Evolutionary conservation across 2,329 filamentous ascomycete species (phyloP).

Genomic region (Daldinia eschscholtzii): DNA sequence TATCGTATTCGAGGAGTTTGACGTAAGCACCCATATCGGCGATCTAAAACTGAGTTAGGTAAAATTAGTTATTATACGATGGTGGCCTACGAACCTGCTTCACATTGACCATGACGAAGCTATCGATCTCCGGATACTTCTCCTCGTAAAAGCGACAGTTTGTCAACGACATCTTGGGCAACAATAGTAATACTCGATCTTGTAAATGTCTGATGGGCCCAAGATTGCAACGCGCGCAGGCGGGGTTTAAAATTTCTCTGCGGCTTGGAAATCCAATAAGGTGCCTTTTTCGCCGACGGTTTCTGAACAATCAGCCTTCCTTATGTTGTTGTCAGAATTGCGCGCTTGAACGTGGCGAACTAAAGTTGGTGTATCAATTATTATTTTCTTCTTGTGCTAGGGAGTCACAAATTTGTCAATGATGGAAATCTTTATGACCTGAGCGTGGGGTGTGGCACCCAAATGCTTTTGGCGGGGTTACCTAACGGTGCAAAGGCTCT

Average conservation of each 20-base stretch:
- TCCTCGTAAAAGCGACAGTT: slow-evolving; percentile 98
- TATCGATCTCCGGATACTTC: slow-evolving; percentile 98
- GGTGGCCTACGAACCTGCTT: slow-evolving; percentile 76
- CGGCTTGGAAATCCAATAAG: slow-evolving; percentile 23
- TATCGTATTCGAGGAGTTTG: slow-evolving; percentile 99
- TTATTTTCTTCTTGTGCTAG: slow-evolving; percentile 25
- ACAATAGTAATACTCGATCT: slow-evolving; percentile 58
- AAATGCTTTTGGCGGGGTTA: slow-evolving; percentile 44
- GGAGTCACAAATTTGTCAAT: slow-evolving; percentile 44
- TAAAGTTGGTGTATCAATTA: slow-evolving; percentile 8
- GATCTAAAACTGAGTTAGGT: slow-evolving; percentile 70
- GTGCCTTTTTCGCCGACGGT: slow-evolving; percentile 9
- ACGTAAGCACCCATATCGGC: slow-evolving; percentile 99
- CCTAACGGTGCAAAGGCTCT: background rate
- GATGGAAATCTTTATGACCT: slow-evolving; percentile 47
- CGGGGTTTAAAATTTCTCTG: slow-evolving; percentile 29
- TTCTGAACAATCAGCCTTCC: background rate
- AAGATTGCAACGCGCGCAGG: slow-evolving; percentile 39
- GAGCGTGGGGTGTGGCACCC: slow-evolving; percentile 45
- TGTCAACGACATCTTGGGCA: slow-evolving; percentile 88
- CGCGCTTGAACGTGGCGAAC: slow-evolving; percentile 26
- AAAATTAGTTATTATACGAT: slow-evolving; percentile 19
- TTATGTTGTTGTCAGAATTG: background rate
- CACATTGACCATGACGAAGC: slow-evolving; percentile 99
- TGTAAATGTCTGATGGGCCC: slow-evolving; percentile 43